Evolutionary conservation across 225 moss, liverwort and hornwort genomes (phyloP).

Genomic region (Climacium dendroides): DNA sequence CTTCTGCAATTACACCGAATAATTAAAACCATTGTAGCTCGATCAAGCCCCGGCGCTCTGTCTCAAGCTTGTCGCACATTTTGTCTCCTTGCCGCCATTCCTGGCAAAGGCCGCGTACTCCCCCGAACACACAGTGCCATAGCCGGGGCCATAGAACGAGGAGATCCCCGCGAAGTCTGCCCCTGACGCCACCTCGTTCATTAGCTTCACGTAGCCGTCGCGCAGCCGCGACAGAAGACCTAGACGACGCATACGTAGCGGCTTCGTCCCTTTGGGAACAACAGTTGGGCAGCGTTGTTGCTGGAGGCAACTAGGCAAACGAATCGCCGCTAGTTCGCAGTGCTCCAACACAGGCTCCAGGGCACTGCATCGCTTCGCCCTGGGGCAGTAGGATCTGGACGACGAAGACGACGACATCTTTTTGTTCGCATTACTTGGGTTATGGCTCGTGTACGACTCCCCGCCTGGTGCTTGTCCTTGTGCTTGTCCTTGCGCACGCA

Average conservation of each 20-base stretch:
- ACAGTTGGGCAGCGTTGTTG: not conserved
- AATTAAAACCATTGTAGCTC: not conserved
- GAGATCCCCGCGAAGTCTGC: not conserved
- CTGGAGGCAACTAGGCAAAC: not conserved
- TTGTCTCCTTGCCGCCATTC: not conserved
- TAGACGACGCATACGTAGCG: not conserved
- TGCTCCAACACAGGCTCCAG: conserved; percentile 20
- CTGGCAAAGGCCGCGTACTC: not conserved
- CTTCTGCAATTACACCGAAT: no score
- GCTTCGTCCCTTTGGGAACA: not conserved
- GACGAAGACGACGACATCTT: not conserved
- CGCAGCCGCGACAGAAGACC: not conserved
- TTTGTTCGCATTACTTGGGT: not conserved
- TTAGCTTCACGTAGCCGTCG: conserved; percentile 21
- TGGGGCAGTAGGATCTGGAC: not conserved
- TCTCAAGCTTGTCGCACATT: not conserved
- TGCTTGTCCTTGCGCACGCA: not conserved
- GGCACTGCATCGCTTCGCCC: not conserved
- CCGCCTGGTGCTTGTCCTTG: not conserved
- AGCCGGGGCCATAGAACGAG: not conserved
- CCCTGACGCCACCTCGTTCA: conserved; percentile 16
- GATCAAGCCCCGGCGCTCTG: not conserved
- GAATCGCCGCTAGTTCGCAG: not conserved
- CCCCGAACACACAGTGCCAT: not conserved
- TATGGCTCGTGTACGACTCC: not conserved